A percentile compares a stretch with the other conserved stretches of the same genome.
phyloP scores from a whole-genome alignment of 106 monocot species.

The Amphibolis antarctica region DNA sequence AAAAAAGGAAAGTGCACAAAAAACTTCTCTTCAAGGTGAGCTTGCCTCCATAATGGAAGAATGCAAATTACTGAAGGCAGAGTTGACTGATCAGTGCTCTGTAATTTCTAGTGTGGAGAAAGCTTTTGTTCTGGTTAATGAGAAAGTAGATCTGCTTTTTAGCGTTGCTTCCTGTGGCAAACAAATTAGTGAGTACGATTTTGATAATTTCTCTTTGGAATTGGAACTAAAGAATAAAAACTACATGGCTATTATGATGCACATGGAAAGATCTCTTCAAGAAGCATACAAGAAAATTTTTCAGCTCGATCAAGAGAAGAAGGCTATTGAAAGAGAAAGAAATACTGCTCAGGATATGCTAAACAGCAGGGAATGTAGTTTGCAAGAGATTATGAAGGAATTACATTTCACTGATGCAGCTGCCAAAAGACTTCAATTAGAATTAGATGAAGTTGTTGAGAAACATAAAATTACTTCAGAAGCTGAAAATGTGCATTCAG shows the following conservation, averaged over 20 bases:
- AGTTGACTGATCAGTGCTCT: slow-evolving; percentile 25
- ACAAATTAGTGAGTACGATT: slow-evolving; percentile 13
- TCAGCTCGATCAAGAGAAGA: slow-evolving; percentile 35
- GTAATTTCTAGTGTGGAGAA: slow-evolving; percentile 35
- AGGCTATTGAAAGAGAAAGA: slow-evolving; percentile 31
- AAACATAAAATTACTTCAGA: slow-evolving; percentile 39
- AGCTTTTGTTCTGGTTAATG: slow-evolving; percentile 21
- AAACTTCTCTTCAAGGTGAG: slow-evolving; percentile 26
- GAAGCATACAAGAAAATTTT: slow-evolving; percentile 21
- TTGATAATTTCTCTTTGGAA: slow-evolving; percentile 16
- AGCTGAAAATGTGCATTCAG: slow-evolving; percentile 25
- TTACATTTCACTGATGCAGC: slow-evolving; percentile 34
- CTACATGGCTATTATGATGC: slow-evolving; percentile 24
- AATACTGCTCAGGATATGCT: slow-evolving; percentile 20
- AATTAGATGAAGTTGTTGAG: slow-evolving; percentile 38
- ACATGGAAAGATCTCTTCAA: slow-evolving; percentile 37
- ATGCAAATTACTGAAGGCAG: slow-evolving; percentile 33
- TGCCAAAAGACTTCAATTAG: slow-evolving; percentile 33
- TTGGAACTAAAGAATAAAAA: slow-evolving; percentile 26
- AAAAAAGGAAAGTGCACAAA: slow-evolving; percentile 44
- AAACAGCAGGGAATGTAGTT: slow-evolving; percentile 28
- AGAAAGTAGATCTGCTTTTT: slow-evolving; percentile 28
- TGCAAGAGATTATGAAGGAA: slow-evolving; percentile 33
- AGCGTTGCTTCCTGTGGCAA: slow-evolving; percentile 21
- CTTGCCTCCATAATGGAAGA: slow-evolving; percentile 23